Evolutionary conservation across 2,329 filamentous ascomycete species (phyloP).

Genomic region (Aspergillus transmontanensis): DNA sequence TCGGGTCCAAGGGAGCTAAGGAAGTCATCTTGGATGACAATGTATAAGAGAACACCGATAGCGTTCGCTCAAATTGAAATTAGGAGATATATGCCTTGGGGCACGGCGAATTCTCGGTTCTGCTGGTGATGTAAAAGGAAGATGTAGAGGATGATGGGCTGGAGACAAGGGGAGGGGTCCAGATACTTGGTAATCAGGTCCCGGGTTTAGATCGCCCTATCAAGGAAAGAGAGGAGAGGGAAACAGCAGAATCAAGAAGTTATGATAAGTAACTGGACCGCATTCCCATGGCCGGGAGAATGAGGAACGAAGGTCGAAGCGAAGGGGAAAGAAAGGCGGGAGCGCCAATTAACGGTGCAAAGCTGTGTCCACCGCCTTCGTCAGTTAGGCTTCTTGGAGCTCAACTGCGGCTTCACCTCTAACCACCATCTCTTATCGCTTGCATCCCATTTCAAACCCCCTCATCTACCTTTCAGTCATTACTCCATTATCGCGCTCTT

Average conservation of each 20-base stretch:
- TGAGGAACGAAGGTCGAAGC: conserved; percentile 21
- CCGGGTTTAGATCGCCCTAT: background rate
- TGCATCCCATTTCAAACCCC: conserved; percentile 8
- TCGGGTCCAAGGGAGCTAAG: conserved; percentile 57
- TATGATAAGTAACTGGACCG: conserved; percentile 9
- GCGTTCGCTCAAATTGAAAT: conserved; percentile 11
- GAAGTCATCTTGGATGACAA: conserved; percentile 49
- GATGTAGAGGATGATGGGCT: conserved; percentile 2
- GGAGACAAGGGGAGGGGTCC: background rate
- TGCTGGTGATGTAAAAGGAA: background rate
- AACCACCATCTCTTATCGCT: conserved; percentile 11
- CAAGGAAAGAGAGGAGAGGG: background rate
- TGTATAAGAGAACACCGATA: conserved; percentile 9
- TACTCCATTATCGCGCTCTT: background rate
- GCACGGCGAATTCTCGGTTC: conserved; percentile 22
- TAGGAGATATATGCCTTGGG: conserved; percentile 1
- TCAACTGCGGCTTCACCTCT: conserved; percentile 6
- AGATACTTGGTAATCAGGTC: background rate
- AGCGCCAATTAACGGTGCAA: conserved; percentile 7
- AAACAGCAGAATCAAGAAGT: conserved; percentile 9
- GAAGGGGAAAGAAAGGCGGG: conserved; percentile 30
- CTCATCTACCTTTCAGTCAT: conserved; percentile 1
- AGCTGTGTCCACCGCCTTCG: conserved; percentile 36
- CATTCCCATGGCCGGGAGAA: conserved; percentile 17
- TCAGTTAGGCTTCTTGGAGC: conserved; percentile 27